A percentile compares a stretch with the other conserved stretches of the same genome.
phyloP scores from a whole-genome alignment of 176 grass and related monocot genomes.

The Eremochloa ophiuroides region DNA sequence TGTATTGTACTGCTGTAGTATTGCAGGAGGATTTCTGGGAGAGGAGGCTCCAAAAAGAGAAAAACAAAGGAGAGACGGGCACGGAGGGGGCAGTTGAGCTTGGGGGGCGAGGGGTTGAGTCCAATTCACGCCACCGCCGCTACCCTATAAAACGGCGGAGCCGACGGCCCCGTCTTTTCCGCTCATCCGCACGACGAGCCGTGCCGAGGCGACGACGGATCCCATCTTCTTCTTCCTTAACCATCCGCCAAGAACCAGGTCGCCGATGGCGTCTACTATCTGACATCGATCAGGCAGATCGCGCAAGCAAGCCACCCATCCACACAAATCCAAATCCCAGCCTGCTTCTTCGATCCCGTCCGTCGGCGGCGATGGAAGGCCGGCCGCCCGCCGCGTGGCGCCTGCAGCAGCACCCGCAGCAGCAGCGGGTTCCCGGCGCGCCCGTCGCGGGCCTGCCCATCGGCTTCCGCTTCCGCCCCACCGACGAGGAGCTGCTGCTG shows the following conservation, averaged over 20 bases:
- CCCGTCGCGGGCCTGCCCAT: conserved; percentile 47
- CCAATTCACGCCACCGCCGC: conserved; percentile 44
- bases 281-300: not conserved
- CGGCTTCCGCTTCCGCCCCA: conserved; percentile 87
- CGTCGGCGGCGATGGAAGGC: not conserved
- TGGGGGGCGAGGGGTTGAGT: conserved; percentile 25
- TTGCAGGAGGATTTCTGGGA: no score
- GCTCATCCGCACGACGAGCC: conserved; percentile 5
- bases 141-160: conserved; percentile 37
- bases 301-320: not conserved
- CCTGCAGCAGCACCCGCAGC: not conserved
- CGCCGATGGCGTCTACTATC: not conserved
- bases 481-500: conserved; percentile 85
- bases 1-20: no score
- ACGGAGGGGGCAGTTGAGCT: not conserved
- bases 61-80: not conserved
- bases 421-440: not conserved
- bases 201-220: not conserved
- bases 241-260: not conserved
- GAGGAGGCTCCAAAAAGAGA: no score
- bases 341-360: not conserved
- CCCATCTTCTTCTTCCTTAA: not conserved
- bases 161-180: conserved; percentile 21
- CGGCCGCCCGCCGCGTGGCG: not conserved
- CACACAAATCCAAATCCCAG: not conserved